These are phyloP conservation scores for Globisporangium spiculum DNA, from an alignment of 352 stramenopile genomes.

Conservation along the genomic window DNA sequence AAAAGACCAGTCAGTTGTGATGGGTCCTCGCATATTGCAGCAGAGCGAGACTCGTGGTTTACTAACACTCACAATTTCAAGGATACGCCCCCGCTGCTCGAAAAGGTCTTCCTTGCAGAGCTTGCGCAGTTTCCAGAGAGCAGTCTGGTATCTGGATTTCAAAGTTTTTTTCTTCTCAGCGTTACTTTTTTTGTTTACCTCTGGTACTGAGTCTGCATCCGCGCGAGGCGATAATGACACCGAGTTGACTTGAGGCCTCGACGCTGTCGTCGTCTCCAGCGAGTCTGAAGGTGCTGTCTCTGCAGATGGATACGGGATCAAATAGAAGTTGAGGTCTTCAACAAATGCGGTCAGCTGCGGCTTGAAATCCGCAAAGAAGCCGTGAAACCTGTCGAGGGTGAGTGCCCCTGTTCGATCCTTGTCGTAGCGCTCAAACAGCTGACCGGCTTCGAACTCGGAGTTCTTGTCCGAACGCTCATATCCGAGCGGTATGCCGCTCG, in stretches of 20 bases:
- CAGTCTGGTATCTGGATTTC: slow-evolving; percentile 32
- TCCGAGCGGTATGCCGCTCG: slow-evolving; percentile 59
- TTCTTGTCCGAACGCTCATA: slow-evolving; percentile 71
- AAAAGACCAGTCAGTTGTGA: slow-evolving; percentile 1
- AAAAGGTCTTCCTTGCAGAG: slow-evolving; percentile 59
- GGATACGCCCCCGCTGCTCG: slow-evolving; percentile 39
- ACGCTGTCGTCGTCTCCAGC: neutral
- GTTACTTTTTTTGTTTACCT: neutral
- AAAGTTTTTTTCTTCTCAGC: slow-evolving; percentile 12
- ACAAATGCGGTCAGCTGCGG: slow-evolving; percentile 61
- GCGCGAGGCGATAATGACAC: neutral
- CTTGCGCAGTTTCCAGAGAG: slow-evolving; percentile 57
- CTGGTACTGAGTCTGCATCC: neutral
- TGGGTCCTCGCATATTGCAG: neutral
- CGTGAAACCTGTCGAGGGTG: slow-evolving; percentile 59
- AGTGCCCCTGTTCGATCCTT: slow-evolving; percentile 52
- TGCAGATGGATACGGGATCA: slow-evolving; percentile 8
- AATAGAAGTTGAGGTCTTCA: slow-evolving; percentile 48
- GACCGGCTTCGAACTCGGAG: slow-evolving; percentile 81
- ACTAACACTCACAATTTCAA: slow-evolving; percentile 23
- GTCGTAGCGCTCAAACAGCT: slow-evolving; percentile 84
- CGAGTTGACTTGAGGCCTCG: neutral
- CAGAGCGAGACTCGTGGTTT: neutral
- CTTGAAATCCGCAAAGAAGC: slow-evolving; percentile 76
- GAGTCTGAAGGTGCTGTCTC: neutral